Evolutionary conservation across 148 eudicot genomes (phyloP).

Genomic region (Polygonum aviculare): DNA sequence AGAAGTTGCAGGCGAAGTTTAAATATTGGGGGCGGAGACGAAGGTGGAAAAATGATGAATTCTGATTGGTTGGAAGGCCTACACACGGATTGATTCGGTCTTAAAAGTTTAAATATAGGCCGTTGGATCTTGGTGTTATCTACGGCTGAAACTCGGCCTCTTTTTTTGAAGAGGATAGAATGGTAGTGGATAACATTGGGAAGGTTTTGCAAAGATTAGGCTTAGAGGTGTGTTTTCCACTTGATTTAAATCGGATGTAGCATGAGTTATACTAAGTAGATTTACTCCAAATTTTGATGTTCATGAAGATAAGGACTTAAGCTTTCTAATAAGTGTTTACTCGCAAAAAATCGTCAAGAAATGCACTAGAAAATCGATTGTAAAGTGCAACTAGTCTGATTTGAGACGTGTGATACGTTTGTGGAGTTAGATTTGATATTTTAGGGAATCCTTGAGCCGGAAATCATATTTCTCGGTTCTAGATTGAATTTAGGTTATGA

Average conservation of each 20-base stretch:
- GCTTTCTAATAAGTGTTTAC: conserved; percentile 15
- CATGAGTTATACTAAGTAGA: background rate
- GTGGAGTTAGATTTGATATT: background rate
- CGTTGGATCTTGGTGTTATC: conserved; percentile 17
- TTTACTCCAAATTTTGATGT: background rate
- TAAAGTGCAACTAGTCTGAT: background rate
- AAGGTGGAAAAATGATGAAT: background rate
- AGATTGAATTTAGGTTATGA: background rate
- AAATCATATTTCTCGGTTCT: background rate
- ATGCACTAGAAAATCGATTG: conserved; percentile 3
- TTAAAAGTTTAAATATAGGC: conserved; percentile 3
- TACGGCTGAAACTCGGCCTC: conserved; percentile 6
- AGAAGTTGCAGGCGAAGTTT: conserved; percentile 9
- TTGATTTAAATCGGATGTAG: conserved; percentile 8
- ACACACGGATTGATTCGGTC: conserved; percentile 15
- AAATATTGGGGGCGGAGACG: conserved; percentile 11
- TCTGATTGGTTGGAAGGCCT: conserved; percentile 15
- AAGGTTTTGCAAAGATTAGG: background rate
- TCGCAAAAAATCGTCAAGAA: background rate
- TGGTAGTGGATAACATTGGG: background rate
- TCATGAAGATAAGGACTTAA: conserved; percentile 9
- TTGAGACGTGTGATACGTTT: background rate
- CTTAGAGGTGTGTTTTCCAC: conserved; percentile 19
- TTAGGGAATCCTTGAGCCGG: background rate
- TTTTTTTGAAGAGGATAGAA: conserved; percentile 1